These are phyloP conservation scores for Luvunga scandens DNA, from an alignment of 345 rosid genomes.

Conservation along the genomic window DNA sequence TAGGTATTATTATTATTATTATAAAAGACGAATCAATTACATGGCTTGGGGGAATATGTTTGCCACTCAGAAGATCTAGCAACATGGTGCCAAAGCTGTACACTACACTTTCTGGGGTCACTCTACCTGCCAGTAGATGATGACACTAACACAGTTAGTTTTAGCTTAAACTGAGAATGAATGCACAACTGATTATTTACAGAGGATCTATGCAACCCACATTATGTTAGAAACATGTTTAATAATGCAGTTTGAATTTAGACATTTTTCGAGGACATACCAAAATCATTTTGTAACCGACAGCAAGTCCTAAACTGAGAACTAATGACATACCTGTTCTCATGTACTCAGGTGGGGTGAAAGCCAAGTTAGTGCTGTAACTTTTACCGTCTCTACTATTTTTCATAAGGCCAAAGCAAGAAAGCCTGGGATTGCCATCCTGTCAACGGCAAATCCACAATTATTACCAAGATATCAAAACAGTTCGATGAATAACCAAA, in stretches of 20 bases:
- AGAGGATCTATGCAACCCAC: too few relatives aligned
- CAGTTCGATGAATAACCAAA: not conserved
- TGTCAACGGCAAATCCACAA: constrained; percentile 23
- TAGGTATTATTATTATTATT: not conserved
- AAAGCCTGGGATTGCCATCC: constrained; percentile 94
- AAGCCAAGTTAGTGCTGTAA: constrained; percentile 92
- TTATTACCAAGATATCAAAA: constrained; percentile 1
- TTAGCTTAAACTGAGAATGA: constrained; percentile 11
- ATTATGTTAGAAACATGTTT: not conserved
- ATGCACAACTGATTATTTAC: not conserved
- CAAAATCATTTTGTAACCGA: not conserved
- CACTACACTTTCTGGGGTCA: constrained; percentile 84
- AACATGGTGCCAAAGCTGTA: constrained; percentile 96
- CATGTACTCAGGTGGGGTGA: constrained; percentile 96
- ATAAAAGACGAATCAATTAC: constrained; percentile 44
- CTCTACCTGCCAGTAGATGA: constrained; percentile 65
- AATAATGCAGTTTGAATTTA: not conserved
- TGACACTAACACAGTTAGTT: constrained; percentile 9
- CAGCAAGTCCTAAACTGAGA: not conserved
- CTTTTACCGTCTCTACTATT: constrained; percentile 94
- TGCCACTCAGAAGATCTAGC: constrained; percentile 95
- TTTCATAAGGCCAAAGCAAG: constrained; percentile 96
- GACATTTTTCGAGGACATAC: not conserved
- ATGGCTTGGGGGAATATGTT: constrained; percentile 97
- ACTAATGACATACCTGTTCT: constrained; percentile 50